phyloP scores from a whole-genome alignment of 2,329 filamentous ascomycete genomes.

The Dactylellina sp. region DNA sequence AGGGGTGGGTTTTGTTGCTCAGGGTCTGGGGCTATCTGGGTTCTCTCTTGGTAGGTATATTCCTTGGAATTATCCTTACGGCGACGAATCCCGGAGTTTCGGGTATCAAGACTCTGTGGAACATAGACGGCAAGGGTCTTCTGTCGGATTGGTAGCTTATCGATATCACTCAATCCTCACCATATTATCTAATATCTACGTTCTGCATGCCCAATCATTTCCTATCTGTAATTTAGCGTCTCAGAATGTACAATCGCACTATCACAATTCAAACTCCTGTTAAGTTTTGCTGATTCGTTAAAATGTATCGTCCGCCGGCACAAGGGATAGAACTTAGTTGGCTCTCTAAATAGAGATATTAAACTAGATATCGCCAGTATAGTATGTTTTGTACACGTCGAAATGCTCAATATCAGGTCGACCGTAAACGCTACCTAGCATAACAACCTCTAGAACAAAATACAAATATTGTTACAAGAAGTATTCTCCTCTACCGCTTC shows the following conservation, averaged over 20 bases:
- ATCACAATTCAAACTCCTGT: not conserved
- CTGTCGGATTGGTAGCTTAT: conserved; percentile 31
- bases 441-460: conserved; percentile 7
- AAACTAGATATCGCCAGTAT: conserved; percentile 37
- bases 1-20: conserved; percentile 22
- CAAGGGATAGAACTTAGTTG: not conserved
- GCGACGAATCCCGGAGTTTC: not conserved
- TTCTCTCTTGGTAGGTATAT: conserved; percentile 33
- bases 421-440: conserved; percentile 2
- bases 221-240: conserved; percentile 5
- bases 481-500: conserved; percentile 76
- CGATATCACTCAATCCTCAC: no score
- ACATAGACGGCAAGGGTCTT: conserved; percentile 34
- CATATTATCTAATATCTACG: no score
- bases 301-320: not conserved
- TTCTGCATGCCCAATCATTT: no score
- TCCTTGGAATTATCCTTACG: conserved; percentile 28
- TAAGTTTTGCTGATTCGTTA: not conserved
- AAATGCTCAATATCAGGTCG: conserved; percentile 28
- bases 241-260: not conserved
- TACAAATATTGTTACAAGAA: conserved; percentile 68
- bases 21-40: conserved; percentile 40
- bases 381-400: conserved; percentile 50
- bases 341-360: conserved; percentile 2
- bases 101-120: conserved; percentile 18